These are phyloP conservation scores for Tolypocladium nubicola DNA, from an alignment of 2,329 filamentous ascomycete genomes.

Conservation along the genomic window DNA sequence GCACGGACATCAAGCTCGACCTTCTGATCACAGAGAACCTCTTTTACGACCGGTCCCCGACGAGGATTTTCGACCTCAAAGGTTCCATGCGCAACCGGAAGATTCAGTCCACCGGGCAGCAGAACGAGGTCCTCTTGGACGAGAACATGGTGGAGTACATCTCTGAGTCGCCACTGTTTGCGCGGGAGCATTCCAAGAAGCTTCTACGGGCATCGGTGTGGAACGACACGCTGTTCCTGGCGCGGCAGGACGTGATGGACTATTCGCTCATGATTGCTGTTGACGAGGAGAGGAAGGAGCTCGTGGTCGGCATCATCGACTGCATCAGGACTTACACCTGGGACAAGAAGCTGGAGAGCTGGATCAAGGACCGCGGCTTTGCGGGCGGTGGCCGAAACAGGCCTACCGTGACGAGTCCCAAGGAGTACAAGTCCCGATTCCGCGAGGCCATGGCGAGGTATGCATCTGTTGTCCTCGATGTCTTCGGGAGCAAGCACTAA, in stretches of 20 bases:
- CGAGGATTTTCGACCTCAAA: slow-evolving; percentile 89
- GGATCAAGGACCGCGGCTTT: slow-evolving; percentile 96
- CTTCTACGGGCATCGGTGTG: slow-evolving; percentile 83
- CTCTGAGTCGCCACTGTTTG: slow-evolving; percentile 91
- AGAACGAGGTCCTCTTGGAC: slow-evolving; percentile 91
- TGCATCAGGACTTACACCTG: slow-evolving; percentile 98
- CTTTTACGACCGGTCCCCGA: slow-evolving; percentile 88
- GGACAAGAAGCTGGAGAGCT: slow-evolving; percentile 99
- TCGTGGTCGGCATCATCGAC: slow-evolving; percentile 96
- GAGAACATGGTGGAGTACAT: slow-evolving; percentile 99
- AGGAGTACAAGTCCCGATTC: slow-evolving; percentile 95
- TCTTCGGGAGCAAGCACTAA: slow-evolving; percentile 3
- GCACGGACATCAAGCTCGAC: slow-evolving; percentile 89
- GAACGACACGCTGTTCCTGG: slow-evolving; percentile 95
- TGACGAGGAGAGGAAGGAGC: slow-evolving; percentile 77
- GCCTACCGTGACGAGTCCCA: slow-evolving; percentile 92
- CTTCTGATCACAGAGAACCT: slow-evolving; percentile 94
- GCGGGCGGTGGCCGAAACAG: slow-evolving; percentile 66
- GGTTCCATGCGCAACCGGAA: slow-evolving; percentile 98
- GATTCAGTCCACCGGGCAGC: slow-evolving; percentile 88
- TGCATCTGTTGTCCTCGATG: slow-evolving; percentile 13
- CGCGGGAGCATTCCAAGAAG: slow-evolving; percentile 92
- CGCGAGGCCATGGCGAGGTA: slow-evolving; percentile 92
- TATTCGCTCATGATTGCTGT: slow-evolving; percentile 98
- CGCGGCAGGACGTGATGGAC: slow-evolving; percentile 96